phyloP scores from a whole-genome alignment of 768 basidiomycete species.

The Tremella mesenterica region DNA sequence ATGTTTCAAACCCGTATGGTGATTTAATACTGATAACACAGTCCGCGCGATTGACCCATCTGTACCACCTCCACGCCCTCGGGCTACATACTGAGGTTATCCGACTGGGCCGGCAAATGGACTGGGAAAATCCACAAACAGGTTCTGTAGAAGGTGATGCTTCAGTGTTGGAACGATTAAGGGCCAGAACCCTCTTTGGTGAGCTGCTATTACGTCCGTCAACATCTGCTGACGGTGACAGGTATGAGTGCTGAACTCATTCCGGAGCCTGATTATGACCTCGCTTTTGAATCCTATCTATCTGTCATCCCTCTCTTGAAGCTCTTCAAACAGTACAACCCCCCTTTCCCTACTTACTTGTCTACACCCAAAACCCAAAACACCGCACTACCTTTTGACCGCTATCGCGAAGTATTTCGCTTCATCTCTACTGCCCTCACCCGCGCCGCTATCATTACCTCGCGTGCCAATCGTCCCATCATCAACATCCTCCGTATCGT shows the following conservation, averaged over 20 bases:
- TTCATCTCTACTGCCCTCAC: conserved; percentile 77
- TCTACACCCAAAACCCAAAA: conserved; percentile 2
- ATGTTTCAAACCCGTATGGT: conserved; percentile 6
- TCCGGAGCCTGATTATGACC: conserved; percentile 8
- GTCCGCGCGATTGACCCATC: conserved; percentile 62
- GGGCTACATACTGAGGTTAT: conserved; percentile 60
- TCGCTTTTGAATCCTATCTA: conserved; percentile 34
- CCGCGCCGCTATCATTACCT: conserved; percentile 62
- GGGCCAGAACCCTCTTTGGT: conserved; percentile 75
- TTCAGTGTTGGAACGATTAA: conserved; percentile 60
- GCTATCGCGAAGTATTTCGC: conserved; percentile 74
- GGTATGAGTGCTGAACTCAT: conserved; percentile 64
- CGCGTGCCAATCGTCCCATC: conserved; percentile 46
- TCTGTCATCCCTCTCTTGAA: conserved; percentile 22
- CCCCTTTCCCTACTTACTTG: conserved; percentile 20
- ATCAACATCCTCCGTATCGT: conserved; percentile 23
- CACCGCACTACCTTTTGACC: conserved; percentile 48
- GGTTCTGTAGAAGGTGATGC: conserved; percentile 53
- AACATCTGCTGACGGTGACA: conserved; percentile 39
- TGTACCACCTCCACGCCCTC: conserved; percentile 73
- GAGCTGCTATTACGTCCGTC: no score
- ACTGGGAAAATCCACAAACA: not conserved
- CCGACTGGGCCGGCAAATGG: conserved; percentile 22
- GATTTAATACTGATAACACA: conserved; percentile 35
- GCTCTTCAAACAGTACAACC: conserved; percentile 12